Percentiles rank a stretch among this genome's conserved stretches.
These are phyloP conservation scores for Gelatoporia subvermispora DNA, from an alignment of 768 basidiomycete genomes.

Conservation along the genomic window DNA sequence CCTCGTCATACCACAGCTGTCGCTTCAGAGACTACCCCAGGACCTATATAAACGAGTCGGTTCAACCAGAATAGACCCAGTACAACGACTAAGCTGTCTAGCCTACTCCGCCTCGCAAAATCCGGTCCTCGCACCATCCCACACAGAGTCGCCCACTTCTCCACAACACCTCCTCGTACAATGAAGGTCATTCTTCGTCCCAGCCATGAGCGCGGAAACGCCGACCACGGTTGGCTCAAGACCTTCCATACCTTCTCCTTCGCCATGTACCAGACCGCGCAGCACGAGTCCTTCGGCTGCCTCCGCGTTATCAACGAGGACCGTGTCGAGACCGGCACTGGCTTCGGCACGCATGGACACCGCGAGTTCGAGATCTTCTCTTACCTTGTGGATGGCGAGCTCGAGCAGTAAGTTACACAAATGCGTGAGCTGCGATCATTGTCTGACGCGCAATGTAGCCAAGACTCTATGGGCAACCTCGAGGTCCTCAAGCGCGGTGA, in stretches of 20 bases:
- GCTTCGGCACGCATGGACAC: slow-evolving; percentile 85
- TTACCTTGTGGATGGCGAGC: slow-evolving; percentile 72
- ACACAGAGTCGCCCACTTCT: not conserved
- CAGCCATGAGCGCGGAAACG: slow-evolving; percentile 40
- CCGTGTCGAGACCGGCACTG: slow-evolving; percentile 67
- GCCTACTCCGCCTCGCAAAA: slow-evolving; percentile 2
- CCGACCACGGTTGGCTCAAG: slow-evolving; percentile 54
- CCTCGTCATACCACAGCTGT: no score
- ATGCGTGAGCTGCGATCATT: not conserved
- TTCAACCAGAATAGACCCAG: no score
- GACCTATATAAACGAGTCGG: not conserved
- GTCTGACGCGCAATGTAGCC: slow-evolving; percentile 36
- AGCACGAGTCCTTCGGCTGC: slow-evolving; percentile 59
- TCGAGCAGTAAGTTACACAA: slow-evolving; percentile 64
- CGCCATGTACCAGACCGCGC: slow-evolving; percentile 53
- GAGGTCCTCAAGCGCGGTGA: slow-evolving; percentile 88
- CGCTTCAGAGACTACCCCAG: no score
- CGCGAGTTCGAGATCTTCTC: slow-evolving; percentile 89
- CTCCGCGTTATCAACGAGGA: slow-evolving; percentile 93
- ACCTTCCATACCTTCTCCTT: slow-evolving; percentile 56
- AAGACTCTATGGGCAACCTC: slow-evolving; percentile 88
- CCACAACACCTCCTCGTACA: not conserved
- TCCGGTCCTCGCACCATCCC: not conserved
- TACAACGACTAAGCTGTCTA: slow-evolving; percentile 5
- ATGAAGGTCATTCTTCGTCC: slow-evolving; percentile 30